phyloP scores from a whole-genome alignment of 352 stramenopile species.

The Globisporangium nagaii region DNA sequence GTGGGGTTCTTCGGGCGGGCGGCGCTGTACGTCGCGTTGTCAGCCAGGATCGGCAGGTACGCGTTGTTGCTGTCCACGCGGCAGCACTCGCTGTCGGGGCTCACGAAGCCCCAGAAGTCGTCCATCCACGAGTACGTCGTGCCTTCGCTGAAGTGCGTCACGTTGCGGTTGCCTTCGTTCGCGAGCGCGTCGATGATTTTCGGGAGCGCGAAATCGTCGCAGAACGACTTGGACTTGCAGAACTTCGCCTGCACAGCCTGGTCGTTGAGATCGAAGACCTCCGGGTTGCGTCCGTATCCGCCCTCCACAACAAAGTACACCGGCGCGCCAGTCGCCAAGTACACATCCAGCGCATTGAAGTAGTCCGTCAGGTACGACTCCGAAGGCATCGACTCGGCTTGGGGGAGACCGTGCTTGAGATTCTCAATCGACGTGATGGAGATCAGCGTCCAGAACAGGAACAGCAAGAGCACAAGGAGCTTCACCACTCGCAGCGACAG shows the following conservation, averaged over 20 bases:
- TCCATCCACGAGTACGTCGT: constrained; percentile 70
- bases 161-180: constrained; percentile 31
- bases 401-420: constrained; percentile 47
- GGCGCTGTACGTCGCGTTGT: constrained; percentile 41
- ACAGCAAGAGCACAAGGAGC: constrained; percentile 37
- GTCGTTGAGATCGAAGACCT: constrained; percentile 40
- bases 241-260: constrained; percentile 35
- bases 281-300: constrained; percentile 44
- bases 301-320: constrained; percentile 65
- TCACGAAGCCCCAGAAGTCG: constrained; percentile 62
- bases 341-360: constrained; percentile 50
- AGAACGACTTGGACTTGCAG: constrained; percentile 62
- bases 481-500: constrained; percentile 46
- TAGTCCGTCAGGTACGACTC: constrained; percentile 67
- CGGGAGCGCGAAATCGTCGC: constrained; percentile 38
- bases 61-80: constrained; percentile 33
- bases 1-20: constrained; percentile 25
- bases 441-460: constrained; percentile 37
- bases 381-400: constrained; percentile 58
- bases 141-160: constrained; percentile 49
- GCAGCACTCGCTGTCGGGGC: constrained; percentile 53
- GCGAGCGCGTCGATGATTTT: constrained; percentile 54
- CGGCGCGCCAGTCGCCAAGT: constrained; percentile 46
- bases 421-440: constrained; percentile 51
- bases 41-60: constrained; percentile 42